Base-by-base conservation (phyloP, 2,329 filamentous ascomycete genomes). In the Fusarium anthophilum region DNA sequence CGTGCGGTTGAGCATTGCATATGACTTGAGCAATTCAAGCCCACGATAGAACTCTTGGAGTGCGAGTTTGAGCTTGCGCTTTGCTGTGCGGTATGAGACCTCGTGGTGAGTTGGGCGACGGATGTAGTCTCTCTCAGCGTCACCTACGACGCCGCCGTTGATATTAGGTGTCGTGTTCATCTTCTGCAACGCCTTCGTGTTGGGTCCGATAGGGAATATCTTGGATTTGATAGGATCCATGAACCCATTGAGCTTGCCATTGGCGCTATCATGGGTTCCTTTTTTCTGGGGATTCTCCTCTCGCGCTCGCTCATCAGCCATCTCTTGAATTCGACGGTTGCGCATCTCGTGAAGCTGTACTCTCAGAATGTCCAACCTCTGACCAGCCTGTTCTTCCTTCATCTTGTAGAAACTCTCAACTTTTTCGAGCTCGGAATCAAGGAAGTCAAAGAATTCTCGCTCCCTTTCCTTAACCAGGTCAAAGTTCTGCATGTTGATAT, bases 291-390 rank as follows among this genome's bases (percentile, higher is more conserved):
- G 54, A 22, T 76, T 69, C 14, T 80, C 66, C 79, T 84, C 66
- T 68, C 81, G 72, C 67, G 59, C 79, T 68, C 78, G 84, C 50
- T 83, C 79, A 50, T 85, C 83, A 69, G 87, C 82, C 65, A 94
- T 86, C 79, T 98, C 94, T 59, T 92, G 88, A 35, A 94, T 88
- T 28, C 96, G 91, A 20, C 93, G 90, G 80, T 97, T 94, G 50
- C 95, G 90, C 94, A 98, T 98, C 77, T 97, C 93, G 79, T 97
- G 95, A 38, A 99, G 87, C 81, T 99, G 96, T 58, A 95, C 91
- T 47, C 93, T 90, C 53, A 99, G 86, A 8, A 92, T 81, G 2
- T 86, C 84, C 30, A 98, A 84, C 5, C 95, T 90, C 62, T 91
- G 85, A 0, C 91, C 92, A 0, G 96, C 94, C 80, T 98, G 94